Conservation (phyloP, 1,139 yeast genomes). For the Pichia sp. region DNA sequence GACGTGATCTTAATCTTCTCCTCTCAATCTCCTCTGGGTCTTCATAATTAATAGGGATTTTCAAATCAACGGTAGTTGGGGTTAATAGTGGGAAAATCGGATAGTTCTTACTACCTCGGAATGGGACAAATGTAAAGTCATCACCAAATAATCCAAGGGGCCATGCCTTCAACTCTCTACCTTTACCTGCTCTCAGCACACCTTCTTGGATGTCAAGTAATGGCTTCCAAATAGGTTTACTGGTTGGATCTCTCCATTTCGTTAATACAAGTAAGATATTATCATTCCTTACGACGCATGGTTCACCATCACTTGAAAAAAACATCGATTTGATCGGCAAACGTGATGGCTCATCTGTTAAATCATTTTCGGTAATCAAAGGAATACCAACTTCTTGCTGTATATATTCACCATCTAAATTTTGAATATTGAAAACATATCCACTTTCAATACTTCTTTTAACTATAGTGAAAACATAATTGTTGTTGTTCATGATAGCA, state of each 20-base stretch:
- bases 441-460: conserved; percentile 31
- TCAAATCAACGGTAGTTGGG: conserved; percentile 68
- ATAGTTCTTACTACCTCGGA: conserved; percentile 48
- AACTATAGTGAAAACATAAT: conserved; percentile 38
- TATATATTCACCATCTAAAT: conserved; percentile 31
- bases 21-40: conserved; percentile 20
- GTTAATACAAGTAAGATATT: conserved; percentile 63
- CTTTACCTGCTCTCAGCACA: conserved; percentile 40
- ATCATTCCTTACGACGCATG: conserved; percentile 74
- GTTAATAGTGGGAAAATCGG: conserved; percentile 75
- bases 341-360: conserved; percentile 20
- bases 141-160: conserved; percentile 75
- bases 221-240: conserved; percentile 85
- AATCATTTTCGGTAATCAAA: conserved; percentile 20
- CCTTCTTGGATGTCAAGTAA: conserved; percentile 60
- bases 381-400: conserved; percentile 34
- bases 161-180: conserved; percentile 60
- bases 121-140: conserved; percentile 62
- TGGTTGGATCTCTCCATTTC: conserved; percentile 63
- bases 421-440: conserved; percentile 32
- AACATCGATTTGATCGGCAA: conserved; percentile 57
- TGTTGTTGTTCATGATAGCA: conserved; percentile 44
- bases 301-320: conserved; percentile 81
- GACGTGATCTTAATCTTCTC: conserved; percentile 14
- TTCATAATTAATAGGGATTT: conserved; percentile 46